Conservation (phyloP, 1,284 basidiomycete species). For the Cryptococcus depauperatus region DNA sequence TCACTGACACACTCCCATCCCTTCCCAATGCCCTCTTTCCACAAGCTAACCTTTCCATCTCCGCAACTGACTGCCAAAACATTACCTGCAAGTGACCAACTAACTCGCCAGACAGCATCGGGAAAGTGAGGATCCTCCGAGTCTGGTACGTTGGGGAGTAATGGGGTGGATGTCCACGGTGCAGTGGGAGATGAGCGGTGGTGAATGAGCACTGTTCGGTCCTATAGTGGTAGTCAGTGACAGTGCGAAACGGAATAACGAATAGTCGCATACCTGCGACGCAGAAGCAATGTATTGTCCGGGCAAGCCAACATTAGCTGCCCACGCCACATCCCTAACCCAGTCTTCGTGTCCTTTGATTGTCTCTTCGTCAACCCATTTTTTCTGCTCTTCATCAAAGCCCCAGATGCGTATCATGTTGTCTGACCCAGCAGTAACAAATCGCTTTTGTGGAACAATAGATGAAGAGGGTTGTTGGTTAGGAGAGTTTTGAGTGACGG, state of each 20-base stretch:
- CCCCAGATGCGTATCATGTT: slow-evolving; percentile 94
- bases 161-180: slow-evolving; percentile 75
- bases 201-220: slow-evolving; percentile 91
- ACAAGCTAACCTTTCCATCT: slow-evolving; percentile 93
- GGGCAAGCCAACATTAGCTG: slow-evolving; percentile 90
- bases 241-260: not conserved
- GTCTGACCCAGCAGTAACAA: slow-evolving; percentile 93
- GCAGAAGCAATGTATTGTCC: slow-evolving; percentile 92
- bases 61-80: slow-evolving; percentile 94
- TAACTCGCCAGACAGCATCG: slow-evolving; percentile 93
- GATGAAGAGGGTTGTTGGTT: slow-evolving; percentile 29
- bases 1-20: slow-evolving; percentile 95
- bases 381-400: slow-evolving; percentile 48
- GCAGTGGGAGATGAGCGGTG: slow-evolving; percentile 71
- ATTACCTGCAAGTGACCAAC: slow-evolving; percentile 94
- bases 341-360: slow-evolving; percentile 90
- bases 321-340: slow-evolving; percentile 97
- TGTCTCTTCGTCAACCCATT: slow-evolving; percentile 83
- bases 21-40: slow-evolving; percentile 97
- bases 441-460: slow-evolving; percentile 55
- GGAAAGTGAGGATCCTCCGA: slow-evolving; percentile 65
- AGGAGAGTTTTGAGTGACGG: slow-evolving; percentile 47
- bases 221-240: slow-evolving; percentile 47
- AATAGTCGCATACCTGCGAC: slow-evolving; percentile 58
- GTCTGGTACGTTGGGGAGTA: slow-evolving; percentile 59